Percentiles rank a stretch among this genome's conserved stretches.
phyloP scores from a whole-genome alignment of 208 protist genomes.

The Kentomonas sorsogonicus region DNA sequence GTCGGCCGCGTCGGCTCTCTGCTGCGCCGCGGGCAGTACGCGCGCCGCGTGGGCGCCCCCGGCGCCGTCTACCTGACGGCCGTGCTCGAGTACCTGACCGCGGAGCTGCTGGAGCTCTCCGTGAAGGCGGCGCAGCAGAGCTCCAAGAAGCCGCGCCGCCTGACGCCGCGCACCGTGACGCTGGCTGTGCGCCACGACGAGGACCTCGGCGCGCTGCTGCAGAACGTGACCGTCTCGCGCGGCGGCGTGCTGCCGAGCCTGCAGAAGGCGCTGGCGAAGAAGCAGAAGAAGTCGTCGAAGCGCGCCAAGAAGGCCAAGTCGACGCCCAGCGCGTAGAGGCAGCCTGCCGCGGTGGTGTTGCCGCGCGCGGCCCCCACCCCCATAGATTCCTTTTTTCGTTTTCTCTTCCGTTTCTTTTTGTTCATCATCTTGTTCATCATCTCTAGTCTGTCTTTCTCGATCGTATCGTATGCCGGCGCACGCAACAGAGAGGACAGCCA shows the following conservation, averaged over 20 bases:
- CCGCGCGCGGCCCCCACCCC: not conserved
- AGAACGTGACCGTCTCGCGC: constrained; percentile 73
- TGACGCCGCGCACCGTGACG: constrained; percentile 48
- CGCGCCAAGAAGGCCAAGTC: constrained; percentile 16
- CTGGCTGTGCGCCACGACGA: constrained; percentile 63
- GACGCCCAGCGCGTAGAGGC: constrained; percentile 42
- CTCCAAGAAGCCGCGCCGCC: constrained; percentile 41
- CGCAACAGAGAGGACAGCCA: not conserved
- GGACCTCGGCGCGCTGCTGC: constrained; percentile 47
- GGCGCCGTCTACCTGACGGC: constrained; percentile 98
- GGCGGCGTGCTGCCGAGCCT: constrained; percentile 79
- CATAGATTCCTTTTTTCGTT: not conserved
- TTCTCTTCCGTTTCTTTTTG: not conserved
- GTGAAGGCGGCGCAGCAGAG: constrained; percentile 51
- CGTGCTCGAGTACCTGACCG: constrained; percentile 97
- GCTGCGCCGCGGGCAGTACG: constrained; percentile 95
- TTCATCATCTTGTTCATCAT: not conserved
- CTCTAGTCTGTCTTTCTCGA: too few species aligned
- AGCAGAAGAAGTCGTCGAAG: constrained; percentile 65
- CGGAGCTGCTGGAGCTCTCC: constrained; percentile 76
- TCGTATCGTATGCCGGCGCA: too few species aligned
- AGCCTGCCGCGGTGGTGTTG: not conserved
- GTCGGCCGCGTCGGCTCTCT: constrained; percentile 97
- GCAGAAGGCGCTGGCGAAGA: constrained; percentile 75
- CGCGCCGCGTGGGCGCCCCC: constrained; percentile 94